These are phyloP conservation scores for Teunomyces funiuensis DNA, from an alignment of 805 yeast genomes.

Conservation along the genomic window DNA sequence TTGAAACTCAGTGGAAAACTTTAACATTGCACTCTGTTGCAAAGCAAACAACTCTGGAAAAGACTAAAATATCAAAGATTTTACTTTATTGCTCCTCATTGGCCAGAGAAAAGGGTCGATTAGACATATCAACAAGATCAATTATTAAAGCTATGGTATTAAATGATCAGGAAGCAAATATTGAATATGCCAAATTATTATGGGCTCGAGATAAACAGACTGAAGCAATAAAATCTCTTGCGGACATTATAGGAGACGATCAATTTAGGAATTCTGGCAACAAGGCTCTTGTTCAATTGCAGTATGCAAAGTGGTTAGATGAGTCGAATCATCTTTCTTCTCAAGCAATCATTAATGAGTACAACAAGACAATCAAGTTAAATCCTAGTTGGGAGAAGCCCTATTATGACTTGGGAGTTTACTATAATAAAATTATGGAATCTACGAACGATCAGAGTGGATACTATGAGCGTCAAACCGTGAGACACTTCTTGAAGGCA, in stretches of 20 bases:
- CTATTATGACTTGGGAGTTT: constrained; percentile 75
- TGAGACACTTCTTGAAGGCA: constrained; percentile 57
- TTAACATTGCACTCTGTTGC: constrained; percentile 59
- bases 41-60: constrained; percentile 21
- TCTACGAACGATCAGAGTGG: constrained; percentile 54
- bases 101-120: constrained; percentile 65
- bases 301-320: constrained; percentile 87
- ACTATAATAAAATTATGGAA: constrained; percentile 74
- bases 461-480: constrained; percentile 52
- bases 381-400: constrained; percentile 73
- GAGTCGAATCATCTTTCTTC: constrained; percentile 80
- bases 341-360: constrained; percentile 67
- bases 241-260: constrained; percentile 34
- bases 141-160: constrained; percentile 58
- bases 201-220: constrained; percentile 91
- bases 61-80: constrained; percentile 44
- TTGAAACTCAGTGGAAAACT: constrained; percentile 58
- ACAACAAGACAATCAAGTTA: constrained; percentile 53
- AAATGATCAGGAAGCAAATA: constrained; percentile 48
- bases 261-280: constrained; percentile 16
- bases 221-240: constrained; percentile 71
- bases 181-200: constrained; percentile 76
- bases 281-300: constrained; percentile 56
- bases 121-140: constrained; percentile 70
- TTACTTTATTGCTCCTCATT: constrained; percentile 61